Base-by-base conservation (phyloP, 2,329 filamentous ascomycete genomes). In the Penicillium sclerotigenum region DNA sequence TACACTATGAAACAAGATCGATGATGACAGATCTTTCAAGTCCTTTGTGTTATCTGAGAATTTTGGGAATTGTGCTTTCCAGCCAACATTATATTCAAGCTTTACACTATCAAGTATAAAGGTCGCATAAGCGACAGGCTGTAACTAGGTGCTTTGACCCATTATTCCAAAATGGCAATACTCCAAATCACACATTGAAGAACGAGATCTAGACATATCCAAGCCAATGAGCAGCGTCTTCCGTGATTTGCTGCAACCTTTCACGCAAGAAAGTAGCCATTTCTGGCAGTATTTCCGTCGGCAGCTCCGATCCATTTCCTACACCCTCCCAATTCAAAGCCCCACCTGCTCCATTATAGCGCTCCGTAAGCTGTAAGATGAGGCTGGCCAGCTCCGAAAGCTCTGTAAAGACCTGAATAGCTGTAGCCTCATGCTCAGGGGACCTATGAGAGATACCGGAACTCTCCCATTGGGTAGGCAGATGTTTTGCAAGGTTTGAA, bases 321-420 rank as follows among this genome's bases (percentile, higher is more conserved):
- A 26, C n/a, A n/a, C 24, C 28, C 2, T 20, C 36, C 20, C 24
- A 9, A 11, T 22, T 28, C 20, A 14, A 20, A 5, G 1, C 41
- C 29, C n/a, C 41, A 33, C 28, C 6, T 3, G 22, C n/a, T 22
- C 28, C 8, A 8, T 41, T 38, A 24, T 58, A 60, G 4, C 52
- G 42, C 14, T 37, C 41, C 24, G 52, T 43, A 31, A 61, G 58
- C 18, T 58, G 59, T 33, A 58, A 36, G 29, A 56, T 53, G 16
- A 59, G 22, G 10, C 47, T 58, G 7, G 57, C 57, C 9, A 60
- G 11, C 16, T 58, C 45, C 4, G 57, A 56, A 24, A 59, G 52
- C 14, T 60, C 57, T 24, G 31, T 38, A 16, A 61, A 22, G 3
- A 52, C 52, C 13, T 11, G 45, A 14, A 52, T 31, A 11, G 48